Base-by-base conservation (phyloP, 2,329 filamentous ascomycete genomes). In the Polytolypa hystricis region DNA sequence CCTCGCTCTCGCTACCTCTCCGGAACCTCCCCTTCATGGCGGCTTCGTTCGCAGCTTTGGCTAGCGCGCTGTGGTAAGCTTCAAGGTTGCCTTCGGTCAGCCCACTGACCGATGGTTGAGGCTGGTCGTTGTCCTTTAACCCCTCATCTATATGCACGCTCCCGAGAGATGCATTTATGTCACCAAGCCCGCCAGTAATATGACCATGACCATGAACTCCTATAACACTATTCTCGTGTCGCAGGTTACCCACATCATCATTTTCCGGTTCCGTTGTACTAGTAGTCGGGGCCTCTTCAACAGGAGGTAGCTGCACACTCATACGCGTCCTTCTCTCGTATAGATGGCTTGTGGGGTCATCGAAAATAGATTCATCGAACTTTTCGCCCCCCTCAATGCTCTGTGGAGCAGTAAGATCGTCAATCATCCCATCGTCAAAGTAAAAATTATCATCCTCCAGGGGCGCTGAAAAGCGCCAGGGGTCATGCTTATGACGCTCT, bases 41-140 rank as follows among this genome's bases (percentile, higher is more conserved):
- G 4, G 86, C 85, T 52, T 80, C 71, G 42, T 81, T 79, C 7
- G 85, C 81, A 5, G 86, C 89, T 31, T 82, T 79, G 2, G 84
- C 85, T 4, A 96, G 68, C 1, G 86, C 85, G 35, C 81, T 81
- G 53, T 94, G 86, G 50, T 95, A 89, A 1, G 76, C 80, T 28
- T 77, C 76, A 14, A 82, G 62, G 39, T 71, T 77, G 23, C 39
- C 41, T 16, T 42, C 19, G 4, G 40, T 45, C 20, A 47, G 34
- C 10, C 25, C 42, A 5, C 28, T 33, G 11, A 33, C 19, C 10
- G 42, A n/a, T 9, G 46, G 48, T 25, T 46, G 44, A 1, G 43
- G 14, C 14, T 25, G 7, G 7, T 7, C 7, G 21, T 25, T n/a
- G n/a, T 25, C 7, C 21, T 7, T 25, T 7, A n/a, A n/a, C 21